Percentiles rank a stretch among this genome's conserved stretches.
These are phyloP conservation scores for Globisporangium uncinulatum DNA, from an alignment of 352 stramenopile species.

Conservation along the genomic window DNA sequence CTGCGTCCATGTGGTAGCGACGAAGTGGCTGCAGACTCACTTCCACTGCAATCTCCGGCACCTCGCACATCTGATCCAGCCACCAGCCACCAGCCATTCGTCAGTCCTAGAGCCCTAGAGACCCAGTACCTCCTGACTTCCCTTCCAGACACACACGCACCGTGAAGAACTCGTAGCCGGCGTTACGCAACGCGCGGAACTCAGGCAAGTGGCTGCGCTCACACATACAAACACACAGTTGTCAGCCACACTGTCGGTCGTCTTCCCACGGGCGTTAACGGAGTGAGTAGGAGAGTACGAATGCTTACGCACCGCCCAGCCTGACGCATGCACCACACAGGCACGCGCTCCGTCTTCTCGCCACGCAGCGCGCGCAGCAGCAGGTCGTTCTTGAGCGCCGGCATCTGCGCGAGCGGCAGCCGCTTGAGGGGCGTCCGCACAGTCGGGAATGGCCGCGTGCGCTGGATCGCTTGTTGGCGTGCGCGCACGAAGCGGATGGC, in stretches of 20 bases:
- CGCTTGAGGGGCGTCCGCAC: slow-evolving; percentile 68
- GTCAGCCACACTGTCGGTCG: slow-evolving; percentile 1
- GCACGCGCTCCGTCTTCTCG: slow-evolving; percentile 86
- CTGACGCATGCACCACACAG: slow-evolving; percentile 98
- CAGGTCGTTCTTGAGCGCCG: slow-evolving; percentile 89
- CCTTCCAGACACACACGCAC: slow-evolving; percentile 17
- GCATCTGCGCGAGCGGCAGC: slow-evolving; percentile 57
- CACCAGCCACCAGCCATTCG: neutral
- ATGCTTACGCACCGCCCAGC: slow-evolving; percentile 84
- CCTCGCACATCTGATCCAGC: slow-evolving; percentile 64
- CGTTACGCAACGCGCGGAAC: slow-evolving; percentile 78
- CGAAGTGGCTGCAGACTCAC: slow-evolving; percentile 96
- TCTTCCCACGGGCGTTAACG: too few species aligned
- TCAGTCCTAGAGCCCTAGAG: slow-evolving; percentile 1
- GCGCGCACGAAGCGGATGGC: slow-evolving; percentile 55
- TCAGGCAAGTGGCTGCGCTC: slow-evolving; percentile 73
- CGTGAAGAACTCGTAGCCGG: slow-evolving; percentile 89
- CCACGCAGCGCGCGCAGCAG: slow-evolving; percentile 81
- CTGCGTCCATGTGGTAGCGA: slow-evolving; percentile 92
- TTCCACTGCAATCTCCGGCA: slow-evolving; percentile 89
- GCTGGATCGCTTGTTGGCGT: slow-evolving; percentile 41
- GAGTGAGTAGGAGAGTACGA: neutral
- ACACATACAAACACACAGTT: neutral
- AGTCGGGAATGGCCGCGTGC: slow-evolving; percentile 49
- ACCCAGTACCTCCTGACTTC: neutral